Evolutionary conservation across 306 rosid genomes (phyloP).

Genomic region (Casuarina glauca): DNA sequence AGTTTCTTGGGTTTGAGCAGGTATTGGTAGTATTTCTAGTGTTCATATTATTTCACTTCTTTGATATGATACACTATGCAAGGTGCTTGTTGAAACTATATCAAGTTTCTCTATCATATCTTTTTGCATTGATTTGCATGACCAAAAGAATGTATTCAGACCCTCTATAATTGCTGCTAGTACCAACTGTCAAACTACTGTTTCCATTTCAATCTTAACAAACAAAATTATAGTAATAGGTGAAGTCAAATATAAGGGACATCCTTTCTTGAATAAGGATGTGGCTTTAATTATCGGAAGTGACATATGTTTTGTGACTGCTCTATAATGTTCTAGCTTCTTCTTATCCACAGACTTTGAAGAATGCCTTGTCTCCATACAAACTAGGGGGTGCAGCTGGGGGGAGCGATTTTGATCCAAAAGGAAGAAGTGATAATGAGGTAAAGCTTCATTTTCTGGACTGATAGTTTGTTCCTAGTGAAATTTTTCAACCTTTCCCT

Average conservation of each 20-base stretch:
- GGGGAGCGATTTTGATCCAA: slow-evolving; percentile 99
- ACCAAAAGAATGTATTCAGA: slow-evolving; percentile 13
- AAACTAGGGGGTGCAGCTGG: slow-evolving; percentile 99
- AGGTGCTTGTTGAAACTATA: slow-evolving; percentile 7
- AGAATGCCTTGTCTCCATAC: slow-evolving; percentile 93
- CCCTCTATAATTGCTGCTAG: neutral
- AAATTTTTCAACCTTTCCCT: slow-evolving; percentile 10
- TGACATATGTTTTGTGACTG: slow-evolving; percentile 4
- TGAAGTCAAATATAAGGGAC: neutral
- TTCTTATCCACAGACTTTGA: slow-evolving; percentile 66
- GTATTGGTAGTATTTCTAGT: slow-evolving; percentile 42
- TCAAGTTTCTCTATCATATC: slow-evolving; percentile 6
- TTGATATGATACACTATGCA: neutral
- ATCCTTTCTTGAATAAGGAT: neutral
- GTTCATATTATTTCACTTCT: slow-evolving; percentile 8
- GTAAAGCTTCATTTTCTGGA: slow-evolving; percentile 38
- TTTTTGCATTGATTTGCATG: slow-evolving; percentile 17
- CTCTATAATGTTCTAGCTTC: slow-evolving; percentile 15
- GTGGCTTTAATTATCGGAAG: slow-evolving; percentile 16
- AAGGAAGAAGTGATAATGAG: slow-evolving; percentile 95
- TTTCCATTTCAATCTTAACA: neutral
- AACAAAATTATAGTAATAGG: neutral
- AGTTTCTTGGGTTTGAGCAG: slow-evolving; percentile 97
- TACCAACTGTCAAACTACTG: neutral
- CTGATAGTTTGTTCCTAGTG: slow-evolving; percentile 2